Evolutionary conservation across 176 grass and related monocot species (phyloP), one percentile per base, ranked within the genome.

Genomic region (Otatea glauca): DNA sequence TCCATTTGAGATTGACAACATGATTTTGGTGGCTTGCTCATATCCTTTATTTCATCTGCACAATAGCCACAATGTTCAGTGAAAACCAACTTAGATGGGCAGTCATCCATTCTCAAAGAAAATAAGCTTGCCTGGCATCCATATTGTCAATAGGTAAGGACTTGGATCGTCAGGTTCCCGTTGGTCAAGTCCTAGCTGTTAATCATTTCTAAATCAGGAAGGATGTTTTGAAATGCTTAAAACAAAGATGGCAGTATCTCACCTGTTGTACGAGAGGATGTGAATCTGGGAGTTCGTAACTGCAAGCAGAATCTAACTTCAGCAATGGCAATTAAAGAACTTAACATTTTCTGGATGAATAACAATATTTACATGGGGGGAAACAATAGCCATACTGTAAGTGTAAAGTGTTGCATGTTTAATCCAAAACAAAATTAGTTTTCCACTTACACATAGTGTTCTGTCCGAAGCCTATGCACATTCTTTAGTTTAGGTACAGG

Each of bases 281-380:
- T 38, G 83, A 87, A 95, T 98, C 96, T 87, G 92, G 96, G 89
- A 98, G 78, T 71, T 98, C 92, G 5, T 98, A 98, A 21, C 96
- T 98, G 90, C 62, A 93, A 61, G 56, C 21, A 89, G 60, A 68
- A 66, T 71, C 18, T 54, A 29, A 80, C 66, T 84, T 87, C 25
- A 92, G 73, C 41, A 81, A 69, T 64, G 74, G 51, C n/a, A 83
- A 47, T 79, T 79, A 63, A 68, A 83, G 32, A 83, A 61, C 14
- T 55, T 21, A 37, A 58, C 16, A 4, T 63, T 79, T 79, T 75
- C 24, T n/a, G 7, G 50, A 70, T 70, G 64, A 51, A 68, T 75
- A 24, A 10, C 45, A 83, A 34, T 73, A 76, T 41, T 58, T 78
- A 42, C 11, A 38, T 53, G 25, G 68, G 42, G 24, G 10, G 48